phyloP scores from a whole-genome alignment of 2,329 filamentous ascomycete species.

The Penicillium sp. region DNA sequence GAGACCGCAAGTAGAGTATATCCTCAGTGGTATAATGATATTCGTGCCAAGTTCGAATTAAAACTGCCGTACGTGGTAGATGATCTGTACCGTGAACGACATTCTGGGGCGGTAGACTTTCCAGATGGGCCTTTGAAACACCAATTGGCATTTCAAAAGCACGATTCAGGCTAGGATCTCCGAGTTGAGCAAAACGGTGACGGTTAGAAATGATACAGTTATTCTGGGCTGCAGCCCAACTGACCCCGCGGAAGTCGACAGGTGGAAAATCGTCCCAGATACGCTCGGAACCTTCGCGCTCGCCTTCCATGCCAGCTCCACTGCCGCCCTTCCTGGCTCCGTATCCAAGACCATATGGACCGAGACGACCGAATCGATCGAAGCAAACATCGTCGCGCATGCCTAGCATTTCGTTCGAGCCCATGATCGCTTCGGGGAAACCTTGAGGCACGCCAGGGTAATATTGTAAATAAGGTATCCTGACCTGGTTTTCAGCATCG shows the following conservation, averaged over 20 bases:
- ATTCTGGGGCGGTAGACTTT: slow-evolving; percentile 18
- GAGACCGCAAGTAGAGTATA: slow-evolving; percentile 73
- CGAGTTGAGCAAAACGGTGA: slow-evolving; percentile 58
- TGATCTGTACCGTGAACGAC: slow-evolving; percentile 21
- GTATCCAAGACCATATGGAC: slow-evolving; percentile 88
- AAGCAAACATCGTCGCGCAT: slow-evolving; percentile 86
- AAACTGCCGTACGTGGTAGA: slow-evolving; percentile 63
- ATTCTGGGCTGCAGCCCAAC: slow-evolving; percentile 75
- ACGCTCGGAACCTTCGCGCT: slow-evolving; percentile 72
- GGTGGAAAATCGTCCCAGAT: slow-evolving; percentile 70
- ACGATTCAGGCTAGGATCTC: slow-evolving; percentile 29
- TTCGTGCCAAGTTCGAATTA: slow-evolving; percentile 76
- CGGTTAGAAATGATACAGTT: slow-evolving; percentile 69
- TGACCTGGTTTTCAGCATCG: slow-evolving; percentile 61
- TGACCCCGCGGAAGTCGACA: slow-evolving; percentile 71
- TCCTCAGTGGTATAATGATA: slow-evolving; percentile 75
- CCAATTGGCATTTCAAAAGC: slow-evolving; percentile 34
- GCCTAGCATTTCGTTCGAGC: slow-evolving; percentile 78
- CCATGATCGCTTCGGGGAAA: slow-evolving; percentile 78
- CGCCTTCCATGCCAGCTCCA: slow-evolving; percentile 79
- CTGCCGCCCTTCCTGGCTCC: slow-evolving; percentile 72
- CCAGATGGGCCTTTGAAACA: slow-evolving; percentile 16
- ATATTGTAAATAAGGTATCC: slow-evolving; percentile 65
- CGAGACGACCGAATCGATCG: slow-evolving; percentile 82
- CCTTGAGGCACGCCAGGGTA: slow-evolving; percentile 76